phyloP scores from a whole-genome alignment of 2,329 filamentous ascomycete species.

The Alternaria consortialis region DNA sequence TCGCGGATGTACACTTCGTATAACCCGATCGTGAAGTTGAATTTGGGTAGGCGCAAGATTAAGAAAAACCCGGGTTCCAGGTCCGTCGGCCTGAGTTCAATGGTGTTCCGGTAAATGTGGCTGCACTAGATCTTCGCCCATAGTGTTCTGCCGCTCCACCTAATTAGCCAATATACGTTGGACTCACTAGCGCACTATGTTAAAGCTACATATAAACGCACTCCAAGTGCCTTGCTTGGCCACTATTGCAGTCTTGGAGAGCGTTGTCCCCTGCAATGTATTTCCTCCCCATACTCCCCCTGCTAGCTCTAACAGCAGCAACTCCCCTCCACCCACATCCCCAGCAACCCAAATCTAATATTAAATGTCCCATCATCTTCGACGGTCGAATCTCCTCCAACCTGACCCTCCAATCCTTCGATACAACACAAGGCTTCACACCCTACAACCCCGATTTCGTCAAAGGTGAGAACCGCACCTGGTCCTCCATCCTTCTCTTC shows the following conservation, averaged over 20 bases:
- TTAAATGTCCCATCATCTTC: conserved; percentile 42
- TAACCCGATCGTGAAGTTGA: background rate
- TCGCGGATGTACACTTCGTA: background rate
- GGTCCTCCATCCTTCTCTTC: conserved; percentile 35
- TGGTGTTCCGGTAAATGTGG: background rate
- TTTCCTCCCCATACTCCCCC: background rate
- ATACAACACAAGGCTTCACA: conserved; percentile 16
- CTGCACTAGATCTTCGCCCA: background rate
- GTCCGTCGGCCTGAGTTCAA: background rate
- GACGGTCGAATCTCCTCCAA: conserved; percentile 38
- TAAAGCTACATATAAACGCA: background rate
- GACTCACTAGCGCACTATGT: background rate
- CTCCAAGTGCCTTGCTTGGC: background rate
- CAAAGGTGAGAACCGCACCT: conserved; percentile 39
- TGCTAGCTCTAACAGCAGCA: background rate
- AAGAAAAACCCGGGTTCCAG: background rate
- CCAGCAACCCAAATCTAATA: background rate
- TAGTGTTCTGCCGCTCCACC: background rate
- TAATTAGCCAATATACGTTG: background rate
- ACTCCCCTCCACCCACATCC: background rate
- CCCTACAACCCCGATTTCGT: conserved; percentile 34
- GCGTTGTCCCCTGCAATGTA: background rate
- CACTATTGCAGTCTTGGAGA: background rate
- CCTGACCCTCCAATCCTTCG: conserved; percentile 30
- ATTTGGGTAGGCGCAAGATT: background rate